Evolutionary conservation across 1,284 basidiomycete species (phyloP), one percentile per base, ranked within the genome.

Genomic region (Bjerkandera adusta): DNA sequence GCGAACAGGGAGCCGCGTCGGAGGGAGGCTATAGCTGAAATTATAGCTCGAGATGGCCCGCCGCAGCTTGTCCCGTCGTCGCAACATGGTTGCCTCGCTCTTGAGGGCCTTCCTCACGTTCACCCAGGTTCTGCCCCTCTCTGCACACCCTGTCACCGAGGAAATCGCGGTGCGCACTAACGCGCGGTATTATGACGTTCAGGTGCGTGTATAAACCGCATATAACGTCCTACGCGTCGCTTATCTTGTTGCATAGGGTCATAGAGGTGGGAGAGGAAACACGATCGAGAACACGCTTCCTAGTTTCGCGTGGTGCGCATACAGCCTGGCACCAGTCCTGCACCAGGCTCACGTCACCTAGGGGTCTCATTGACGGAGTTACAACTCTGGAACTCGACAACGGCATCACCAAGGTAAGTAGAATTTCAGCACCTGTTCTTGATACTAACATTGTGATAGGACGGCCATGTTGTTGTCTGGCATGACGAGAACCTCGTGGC

Each of bases 311-410:
- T 86, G 84, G 85, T 85, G 68, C 51, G 68, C 54, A 48, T 27
- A 35, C 40, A n/a, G n/a, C n/a, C n/a, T n/a, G n/a, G n/a, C n/a
- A n/a, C n/a, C n/a, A n/a, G n/a, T n/a, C n/a, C n/a, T 25, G 36
- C 8, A 39, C 27, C 29, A 22, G 11, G 20, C 16, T 38, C 7
- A 18, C 18, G 20, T 36, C 13, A 25, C 47, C 5, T 24, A 83
- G 83, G 82, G 85, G 77, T 30, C 69, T 89, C 47, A 77, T 89
- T 33, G 77, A 85, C 55, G 88, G 88, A 24, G 79, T 81, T 13
- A 83, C 82, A 1, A 86, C 85, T 0, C 70, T 92, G 18, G 88
- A 91, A 64, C 63, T 90, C 51, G 89, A 90, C 63, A 85, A 87
- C 58, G 85, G 83, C 4, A 74, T 89, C 45, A 86, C 87, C 2